Percentiles rank a stretch among this genome's conserved stretches.
Conservation (phyloP, 148 eudicot genomes). For the Diospyros kaki region DNA sequence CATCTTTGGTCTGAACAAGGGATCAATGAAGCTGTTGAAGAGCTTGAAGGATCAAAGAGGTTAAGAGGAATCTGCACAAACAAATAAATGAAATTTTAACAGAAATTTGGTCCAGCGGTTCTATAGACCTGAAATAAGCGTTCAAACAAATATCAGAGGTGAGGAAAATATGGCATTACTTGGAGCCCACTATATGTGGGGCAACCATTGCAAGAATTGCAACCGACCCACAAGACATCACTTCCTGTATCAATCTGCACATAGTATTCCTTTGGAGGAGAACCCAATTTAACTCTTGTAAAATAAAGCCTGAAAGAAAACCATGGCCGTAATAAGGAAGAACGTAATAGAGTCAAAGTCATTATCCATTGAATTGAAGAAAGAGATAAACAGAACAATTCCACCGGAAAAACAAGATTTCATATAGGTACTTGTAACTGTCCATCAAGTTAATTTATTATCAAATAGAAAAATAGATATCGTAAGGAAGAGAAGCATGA, state of each 20-base stretch:
- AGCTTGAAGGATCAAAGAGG: slow-evolving; percentile 62
- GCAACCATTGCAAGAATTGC: slow-evolving; percentile 75
- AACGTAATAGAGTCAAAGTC: neutral
- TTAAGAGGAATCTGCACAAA: slow-evolving; percentile 54
- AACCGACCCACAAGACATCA: slow-evolving; percentile 92
- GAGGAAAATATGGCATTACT: slow-evolving; percentile 34
- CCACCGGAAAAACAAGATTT: neutral
- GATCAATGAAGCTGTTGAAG: slow-evolving; percentile 58
- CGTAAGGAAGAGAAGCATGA: neutral
- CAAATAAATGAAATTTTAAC: neutral
- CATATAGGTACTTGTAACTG: neutral
- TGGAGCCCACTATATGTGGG: slow-evolving; percentile 88
- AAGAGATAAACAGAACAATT: neutral
- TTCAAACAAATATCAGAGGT: neutral
- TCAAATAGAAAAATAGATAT: neutral
- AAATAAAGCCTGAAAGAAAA: slow-evolving; percentile 62
- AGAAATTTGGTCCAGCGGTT: neutral
- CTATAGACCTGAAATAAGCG: neutral
- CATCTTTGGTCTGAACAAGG: slow-evolving; percentile 74
- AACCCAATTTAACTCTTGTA: slow-evolving; percentile 73
- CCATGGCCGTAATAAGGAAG: slow-evolving; percentile 6
- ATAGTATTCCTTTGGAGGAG: slow-evolving; percentile 73
- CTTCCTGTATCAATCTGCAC: slow-evolving; percentile 98
- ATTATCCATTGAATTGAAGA: neutral
- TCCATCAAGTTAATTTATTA: neutral